phyloP scores from a whole-genome alignment of 306 rosid genomes.

The barrel medic (Medicago truncatula) region DNA sequence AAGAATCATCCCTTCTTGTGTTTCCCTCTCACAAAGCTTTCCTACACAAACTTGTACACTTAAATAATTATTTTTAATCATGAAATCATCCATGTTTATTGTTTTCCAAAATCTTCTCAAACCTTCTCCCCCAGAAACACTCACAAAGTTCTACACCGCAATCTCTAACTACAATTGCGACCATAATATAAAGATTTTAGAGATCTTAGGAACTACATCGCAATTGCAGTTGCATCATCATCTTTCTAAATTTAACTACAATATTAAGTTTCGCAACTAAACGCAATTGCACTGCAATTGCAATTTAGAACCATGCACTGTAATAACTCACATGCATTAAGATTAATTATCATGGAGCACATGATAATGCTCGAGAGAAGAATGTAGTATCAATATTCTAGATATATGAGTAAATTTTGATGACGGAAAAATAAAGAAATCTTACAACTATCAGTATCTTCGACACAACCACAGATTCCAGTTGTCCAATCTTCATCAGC shows the following conservation, averaged over 20 bases:
- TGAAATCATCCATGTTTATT: too few relatives aligned
- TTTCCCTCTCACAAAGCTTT: not conserved
- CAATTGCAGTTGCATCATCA: not conserved
- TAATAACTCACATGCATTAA: too few relatives aligned
- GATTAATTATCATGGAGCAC: not conserved
- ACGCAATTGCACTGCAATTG: not conserved
- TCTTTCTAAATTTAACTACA: too few relatives aligned
- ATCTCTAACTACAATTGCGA: too few relatives aligned
- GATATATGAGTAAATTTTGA: not conserved
- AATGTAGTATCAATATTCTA: not conserved
- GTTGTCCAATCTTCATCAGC: slow-evolving; percentile 39
- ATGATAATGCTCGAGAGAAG: not conserved
- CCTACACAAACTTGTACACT: too few relatives aligned
- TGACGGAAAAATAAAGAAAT: not conserved
- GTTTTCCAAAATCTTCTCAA: too few relatives aligned
- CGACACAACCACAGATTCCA: slow-evolving; percentile 22
- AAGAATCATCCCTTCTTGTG: not conserved
- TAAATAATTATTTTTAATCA: too few relatives aligned
- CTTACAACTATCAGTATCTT: slow-evolving; percentile 29
- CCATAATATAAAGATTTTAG: too few relatives aligned
- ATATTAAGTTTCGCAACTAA: not conserved
- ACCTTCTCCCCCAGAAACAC: too few relatives aligned
- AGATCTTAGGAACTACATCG: not conserved
- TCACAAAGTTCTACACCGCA: too few relatives aligned
- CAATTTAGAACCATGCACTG: not conserved